A percentile compares a stretch with the other conserved stretches of the same genome.
These are phyloP conservation scores for Hymenoscyphus linearis DNA, from an alignment of 2,329 filamentous ascomycete species.

Conservation along the genomic window DNA sequence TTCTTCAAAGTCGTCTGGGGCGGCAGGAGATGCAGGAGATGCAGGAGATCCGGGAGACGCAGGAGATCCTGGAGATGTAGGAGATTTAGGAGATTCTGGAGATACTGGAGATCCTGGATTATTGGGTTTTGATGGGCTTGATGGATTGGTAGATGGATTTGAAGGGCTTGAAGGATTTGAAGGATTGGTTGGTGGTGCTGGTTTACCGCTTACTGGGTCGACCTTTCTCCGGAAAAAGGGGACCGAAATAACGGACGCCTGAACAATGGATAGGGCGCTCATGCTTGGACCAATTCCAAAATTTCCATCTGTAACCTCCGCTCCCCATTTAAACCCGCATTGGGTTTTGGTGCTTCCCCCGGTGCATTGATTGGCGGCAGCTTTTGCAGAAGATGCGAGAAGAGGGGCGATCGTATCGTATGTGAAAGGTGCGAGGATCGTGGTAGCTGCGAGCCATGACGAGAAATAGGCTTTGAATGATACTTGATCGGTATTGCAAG, in stretches of 20 bases:
- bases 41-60: neutral
- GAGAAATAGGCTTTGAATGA: conserved; percentile 62
- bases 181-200: neutral
- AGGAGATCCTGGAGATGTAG: conserved; percentile 29
- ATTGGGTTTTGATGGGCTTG: neutral
- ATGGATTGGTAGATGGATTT: neutral
- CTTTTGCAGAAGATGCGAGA: conserved; percentile 48
- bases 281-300: conserved; percentile 67
- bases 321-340: conserved; percentile 57
- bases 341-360: conserved; percentile 53
- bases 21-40: conserved; percentile 17
- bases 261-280: conserved; percentile 60
- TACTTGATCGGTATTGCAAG: conserved; percentile 57
- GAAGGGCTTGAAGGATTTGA: neutral
- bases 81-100: conserved; percentile 29
- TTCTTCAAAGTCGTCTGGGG: conserved; percentile 9
- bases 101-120: neutral
- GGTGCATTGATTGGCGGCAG: conserved; percentile 52
- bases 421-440: conserved; percentile 59
- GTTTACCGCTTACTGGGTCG: neutral
- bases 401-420: conserved; percentile 47
- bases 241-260: conserved; percentile 55
- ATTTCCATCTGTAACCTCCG: conserved; percentile 47
- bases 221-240: conserved; percentile 7
- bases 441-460: conserved; percentile 56